phyloP scores from a whole-genome alignment of 2,329 filamentous ascomycete species.

The Cadophora sp. region DNA sequence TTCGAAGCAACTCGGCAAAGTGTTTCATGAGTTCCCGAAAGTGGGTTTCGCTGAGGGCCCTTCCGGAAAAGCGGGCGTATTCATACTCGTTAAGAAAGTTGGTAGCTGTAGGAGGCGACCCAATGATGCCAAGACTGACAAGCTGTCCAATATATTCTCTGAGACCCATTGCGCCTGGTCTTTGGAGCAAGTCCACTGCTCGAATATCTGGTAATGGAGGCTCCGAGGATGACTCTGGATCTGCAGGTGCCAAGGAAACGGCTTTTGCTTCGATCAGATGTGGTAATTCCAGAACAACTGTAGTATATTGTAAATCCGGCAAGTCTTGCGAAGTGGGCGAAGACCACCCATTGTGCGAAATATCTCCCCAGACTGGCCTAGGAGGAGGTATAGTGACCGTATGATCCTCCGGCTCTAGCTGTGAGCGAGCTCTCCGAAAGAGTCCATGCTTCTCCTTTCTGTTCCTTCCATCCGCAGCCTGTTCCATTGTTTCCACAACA shows the following conservation, averaged over 20 bases:
- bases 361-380: conserved; percentile 72
- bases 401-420: conserved; percentile 33
- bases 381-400: conserved; percentile 36
- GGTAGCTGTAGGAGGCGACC: conserved; percentile 54
- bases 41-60: conserved; percentile 69
- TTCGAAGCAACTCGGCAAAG: conserved; percentile 80
- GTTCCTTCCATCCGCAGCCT: conserved; percentile 17
- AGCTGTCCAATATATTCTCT: conserved; percentile 81
- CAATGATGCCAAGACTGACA: conserved; percentile 69
- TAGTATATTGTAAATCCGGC: conserved; percentile 81
- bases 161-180: conserved; percentile 74
- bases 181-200: conserved; percentile 74
- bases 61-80: conserved; percentile 79
- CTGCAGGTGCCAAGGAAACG: conserved; percentile 77
- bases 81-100: conserved; percentile 82
- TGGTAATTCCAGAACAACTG: conserved; percentile 83
- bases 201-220: conserved; percentile 65
- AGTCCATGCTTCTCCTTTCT: conserved; percentile 22
- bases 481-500: conserved; percentile 32
- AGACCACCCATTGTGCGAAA: conserved; percentile 89
- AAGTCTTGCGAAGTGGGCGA: conserved; percentile 78
- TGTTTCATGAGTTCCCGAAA: conserved; percentile 84
- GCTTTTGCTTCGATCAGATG: conserved; percentile 93
- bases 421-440: conserved; percentile 20
- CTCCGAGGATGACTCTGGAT: conserved; percentile 49